Base-by-base conservation (phyloP, 495 filamentous ascomycete genomes). In the Penicillium soppii region DNA sequence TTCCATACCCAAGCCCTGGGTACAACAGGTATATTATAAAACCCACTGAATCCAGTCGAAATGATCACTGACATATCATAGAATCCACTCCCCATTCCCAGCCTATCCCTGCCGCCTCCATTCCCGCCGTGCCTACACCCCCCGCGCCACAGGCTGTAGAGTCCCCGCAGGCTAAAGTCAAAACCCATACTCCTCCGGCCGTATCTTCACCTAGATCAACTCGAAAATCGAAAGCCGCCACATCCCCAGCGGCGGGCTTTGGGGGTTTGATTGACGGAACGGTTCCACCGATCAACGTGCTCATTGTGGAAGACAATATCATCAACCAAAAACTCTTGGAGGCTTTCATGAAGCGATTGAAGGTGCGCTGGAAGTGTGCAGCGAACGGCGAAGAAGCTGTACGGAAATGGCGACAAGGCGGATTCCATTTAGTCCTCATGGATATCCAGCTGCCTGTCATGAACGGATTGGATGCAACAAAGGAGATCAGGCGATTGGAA, bases 351-450 rank as follows among this genome's bases (percentile, higher is more conserved):
- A 96, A 96, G 66, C 81, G 92, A 38, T 80, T 98, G 27, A 96
- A 95, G 59, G 94, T 98, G 22, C 87, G 94, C n/a, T 97, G 94
- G 94, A 87, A 92, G 66, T 95, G 91, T 38, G 94, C 94, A 27
- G 90, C 91, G 72, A 95, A 98, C 66, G 94, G 94, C 23, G 85
- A 82, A 61, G 91, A 95, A 47, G 95, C 94, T 3, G 92, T 97
- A 7, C 82, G 78, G 32, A 96, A 96, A 71, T 98, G 94, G 94
- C 82, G 89, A 12, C 76, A 82, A 12, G 94, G 94, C 25, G 94
- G 94, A n/a, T 98, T 96, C 61, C 94, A 98, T 71, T 72, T 98
- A 53, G 94, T 98, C 22, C 71, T 98, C 47, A 98, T 98, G 94
- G 94, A 98, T 67, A 97, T 98, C 58, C 94, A 98, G 62, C 74